Evolutionary conservation across 2,329 filamentous ascomycete species (phyloP), one percentile per base, ranked within the genome.

Genomic region (Fusarium robinianum): DNA sequence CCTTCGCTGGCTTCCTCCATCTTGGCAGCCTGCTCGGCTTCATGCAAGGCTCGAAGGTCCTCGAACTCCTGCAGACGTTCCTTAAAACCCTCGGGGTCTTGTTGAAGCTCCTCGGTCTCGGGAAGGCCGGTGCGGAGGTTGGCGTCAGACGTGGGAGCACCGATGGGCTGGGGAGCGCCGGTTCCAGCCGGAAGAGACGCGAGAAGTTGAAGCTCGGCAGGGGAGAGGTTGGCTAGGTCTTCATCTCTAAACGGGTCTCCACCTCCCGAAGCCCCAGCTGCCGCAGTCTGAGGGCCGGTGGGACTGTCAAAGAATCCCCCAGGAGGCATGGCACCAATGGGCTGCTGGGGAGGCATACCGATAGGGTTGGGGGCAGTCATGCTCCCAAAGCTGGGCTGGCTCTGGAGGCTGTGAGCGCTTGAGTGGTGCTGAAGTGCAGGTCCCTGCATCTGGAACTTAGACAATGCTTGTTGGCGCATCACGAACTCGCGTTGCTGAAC

Each of bases 371-470:
- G 90, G n/a, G 90, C 95, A 3, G 89, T 84, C 55, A 99, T 95
- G 69, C 88, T 96, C 12, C 92, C 90, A 64, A 94, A 96, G 70
- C 92, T 97, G 15, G 92, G 92, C 69, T 99, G 94, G 65, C 90
- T 96, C 64, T 99, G 94, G 46, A 99, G 78, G 64, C 92, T 97
- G 58, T 97, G 92, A 7, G 90, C 89, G 64, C 92, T 97, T 1
- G 90, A 91, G 64, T 97, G 91, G 63, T 97, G 94, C 61, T 97
- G 90, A 7, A 97, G 78, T 46, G 73, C 63, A 40, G 66, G 63
- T 4, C 60, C 63, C 17, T 58, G 80, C 59, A 87, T 77, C 41
- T 84, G 85, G 64, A 88, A 85, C 64, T 91, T 85, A 36, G 84
- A 77, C 46, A 90, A 83, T 6, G 81, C 78, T 62, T 95, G 90